A percentile compares a stretch with the other conserved stretches of the same genome.
Conservation (phyloP, 345 rosid species). For the Brassica napus region DNA sequence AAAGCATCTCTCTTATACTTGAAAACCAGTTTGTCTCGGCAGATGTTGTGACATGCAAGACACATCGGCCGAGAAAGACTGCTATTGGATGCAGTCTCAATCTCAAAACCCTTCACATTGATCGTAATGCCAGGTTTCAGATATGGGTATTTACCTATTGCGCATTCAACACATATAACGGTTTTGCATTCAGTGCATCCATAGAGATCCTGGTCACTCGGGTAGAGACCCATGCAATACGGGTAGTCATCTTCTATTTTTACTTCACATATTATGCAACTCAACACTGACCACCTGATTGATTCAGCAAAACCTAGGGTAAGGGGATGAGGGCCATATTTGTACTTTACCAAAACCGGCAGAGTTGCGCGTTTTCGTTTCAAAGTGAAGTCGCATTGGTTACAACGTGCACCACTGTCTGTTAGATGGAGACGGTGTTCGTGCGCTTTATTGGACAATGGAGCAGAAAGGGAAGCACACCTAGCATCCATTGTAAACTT, state of each 20-base stretch:
- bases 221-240: background rate
- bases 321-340: background rate
- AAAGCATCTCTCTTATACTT: background rate
- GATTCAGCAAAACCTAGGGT: background rate
- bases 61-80: background rate
- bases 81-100: background rate
- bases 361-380: background rate
- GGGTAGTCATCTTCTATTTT: background rate
- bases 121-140: too few species aligned
- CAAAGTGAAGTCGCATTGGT: background rate
- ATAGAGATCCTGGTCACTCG: too few species aligned
- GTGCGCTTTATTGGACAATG: background rate
- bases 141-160: too few species aligned
- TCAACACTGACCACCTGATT: too few species aligned
- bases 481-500: constrained; percentile 1
- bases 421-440: background rate
- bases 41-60: background rate
- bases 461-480: constrained; percentile 7
- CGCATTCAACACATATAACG: too few species aligned
- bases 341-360: background rate
- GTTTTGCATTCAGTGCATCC: too few species aligned
- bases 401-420: background rate
- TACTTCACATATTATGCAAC: background rate
- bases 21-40: background rate
- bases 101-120: too few species aligned